phyloP scores from a whole-genome alignment of 1,139 yeast species.

The Debaryomyces subglobosus region DNA sequence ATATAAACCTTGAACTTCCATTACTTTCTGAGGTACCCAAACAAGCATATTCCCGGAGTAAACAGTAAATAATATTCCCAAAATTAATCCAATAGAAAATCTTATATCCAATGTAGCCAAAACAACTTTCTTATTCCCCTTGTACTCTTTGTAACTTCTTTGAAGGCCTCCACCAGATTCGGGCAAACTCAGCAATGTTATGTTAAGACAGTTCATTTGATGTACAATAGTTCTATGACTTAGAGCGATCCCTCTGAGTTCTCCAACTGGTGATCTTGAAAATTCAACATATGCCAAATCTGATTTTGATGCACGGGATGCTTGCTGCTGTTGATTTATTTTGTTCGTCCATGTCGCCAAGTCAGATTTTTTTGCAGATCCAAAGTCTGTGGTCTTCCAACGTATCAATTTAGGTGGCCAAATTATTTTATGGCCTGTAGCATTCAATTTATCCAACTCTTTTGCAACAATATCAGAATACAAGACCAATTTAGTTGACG shows the following conservation, averaged over 20 bases:
- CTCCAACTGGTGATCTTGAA: conserved; percentile 88
- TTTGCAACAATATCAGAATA: conserved; percentile 80
- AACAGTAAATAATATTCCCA: conserved; percentile 79
- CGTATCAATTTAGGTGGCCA: conserved; percentile 56
- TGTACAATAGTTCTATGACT: conserved; percentile 86
- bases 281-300: conserved; percentile 94
- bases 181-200: conserved; percentile 69
- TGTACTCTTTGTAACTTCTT: conserved; percentile 30
- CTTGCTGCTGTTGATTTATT: conserved; percentile 25
- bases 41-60: conserved; percentile 82
- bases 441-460: conserved; percentile 61
- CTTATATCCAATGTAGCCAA: conserved; percentile 84
- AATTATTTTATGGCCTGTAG: conserved; percentile 35
- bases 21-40: conserved; percentile 76
- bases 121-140: conserved; percentile 37
- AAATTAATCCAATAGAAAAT: conserved; percentile 83
- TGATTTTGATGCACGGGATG: conserved; percentile 18
- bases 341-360: conserved; percentile 33
- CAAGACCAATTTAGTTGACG: conserved; percentile 77
- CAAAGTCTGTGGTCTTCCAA: conserved; percentile 91
- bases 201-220: conserved; percentile 79
- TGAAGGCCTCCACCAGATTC: conserved; percentile 45
- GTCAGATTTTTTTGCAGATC: conserved; percentile 57
- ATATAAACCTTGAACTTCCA: conserved; percentile 84
- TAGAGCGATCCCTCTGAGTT: conserved; percentile 88